Percentiles rank a stretch among this genome's conserved stretches.
Evolutionary conservation across 345 rosid genomes (phyloP).

Genomic region (Hirschfeldia incana): DNA sequence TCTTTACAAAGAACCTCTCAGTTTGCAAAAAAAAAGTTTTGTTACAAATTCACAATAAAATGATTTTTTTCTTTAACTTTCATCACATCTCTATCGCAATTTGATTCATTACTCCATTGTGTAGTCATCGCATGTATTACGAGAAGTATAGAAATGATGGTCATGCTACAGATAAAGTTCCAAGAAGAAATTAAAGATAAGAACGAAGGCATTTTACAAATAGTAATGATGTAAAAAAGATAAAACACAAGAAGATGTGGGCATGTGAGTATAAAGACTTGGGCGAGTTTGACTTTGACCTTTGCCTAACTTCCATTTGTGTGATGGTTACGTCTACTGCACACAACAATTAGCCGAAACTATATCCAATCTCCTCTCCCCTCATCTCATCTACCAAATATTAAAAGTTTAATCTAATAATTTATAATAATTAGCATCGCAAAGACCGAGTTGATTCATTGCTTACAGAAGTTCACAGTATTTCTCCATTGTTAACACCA

Average conservation of each 20-base stretch:
- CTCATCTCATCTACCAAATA: not conserved
- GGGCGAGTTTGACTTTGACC: constrained; percentile 38
- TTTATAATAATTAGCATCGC: not conserved
- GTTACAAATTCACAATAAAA: not conserved
- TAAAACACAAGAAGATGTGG: constrained; percentile 6
- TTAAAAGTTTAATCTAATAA: not conserved
- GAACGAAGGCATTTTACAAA: constrained; percentile 14
- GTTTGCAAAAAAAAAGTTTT: not conserved
- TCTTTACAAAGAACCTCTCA: not conserved
- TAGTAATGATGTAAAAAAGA: not conserved
- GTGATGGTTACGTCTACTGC: constrained; percentile 24
- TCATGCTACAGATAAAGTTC: not conserved
- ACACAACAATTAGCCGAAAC: constrained; percentile 23
- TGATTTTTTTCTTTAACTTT: not conserved
- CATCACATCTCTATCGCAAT: not conserved
- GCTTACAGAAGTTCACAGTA: constrained; percentile 11
- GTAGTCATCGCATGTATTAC: not conserved
- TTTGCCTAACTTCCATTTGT: constrained; percentile 34
- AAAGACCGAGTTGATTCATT: constrained; percentile 23
- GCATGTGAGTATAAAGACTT: constrained; percentile 14
- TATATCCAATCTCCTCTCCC: constrained; percentile 30
- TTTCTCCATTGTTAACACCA: constrained; percentile 29
- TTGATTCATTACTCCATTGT: not conserved
- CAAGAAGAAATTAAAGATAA: constrained; percentile 12
- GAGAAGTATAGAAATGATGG: not conserved